phyloP scores from a whole-genome alignment of 2,329 filamentous ascomycete genomes.

The Calonectria henricotiae region DNA sequence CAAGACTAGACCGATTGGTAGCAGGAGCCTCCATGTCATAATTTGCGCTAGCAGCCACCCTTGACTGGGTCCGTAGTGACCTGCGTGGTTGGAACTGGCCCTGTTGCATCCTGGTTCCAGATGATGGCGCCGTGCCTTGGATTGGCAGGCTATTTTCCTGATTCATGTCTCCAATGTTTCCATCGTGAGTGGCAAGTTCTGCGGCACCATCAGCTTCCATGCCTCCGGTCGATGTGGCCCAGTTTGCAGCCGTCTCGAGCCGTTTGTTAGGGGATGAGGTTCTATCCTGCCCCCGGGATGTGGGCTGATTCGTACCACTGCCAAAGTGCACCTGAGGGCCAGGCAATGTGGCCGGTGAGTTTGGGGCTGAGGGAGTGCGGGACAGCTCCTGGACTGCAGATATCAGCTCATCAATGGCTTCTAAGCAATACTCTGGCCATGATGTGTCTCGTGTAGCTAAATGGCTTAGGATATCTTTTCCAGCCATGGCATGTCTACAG shows the following conservation, averaged over 20 bases:
- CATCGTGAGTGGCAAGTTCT: slow-evolving; percentile 2
- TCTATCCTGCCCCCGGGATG: background rate
- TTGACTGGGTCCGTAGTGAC: background rate
- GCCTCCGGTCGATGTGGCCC: background rate
- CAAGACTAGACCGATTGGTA: slow-evolving; percentile 1
- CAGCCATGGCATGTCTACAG: slow-evolving; percentile 52
- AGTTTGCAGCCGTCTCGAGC: slow-evolving; percentile 2
- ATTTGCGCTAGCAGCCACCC: background rate
- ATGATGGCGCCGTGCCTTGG: background rate
- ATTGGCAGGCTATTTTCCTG: background rate
- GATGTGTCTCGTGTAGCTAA: slow-evolving; percentile 54
- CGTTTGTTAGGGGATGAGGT: slow-evolving; percentile 28
- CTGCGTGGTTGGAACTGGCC: background rate
- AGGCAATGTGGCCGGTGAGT: slow-evolving; percentile 33
- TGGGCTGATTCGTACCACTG: slow-evolving; percentile 5
- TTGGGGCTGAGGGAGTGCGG: slow-evolving; percentile 33
- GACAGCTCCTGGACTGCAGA: slow-evolving; percentile 53
- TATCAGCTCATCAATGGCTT: slow-evolving; percentile 55
- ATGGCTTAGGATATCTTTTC: slow-evolving; percentile 52
- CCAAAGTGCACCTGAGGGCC: background rate
- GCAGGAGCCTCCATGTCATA: background rate
- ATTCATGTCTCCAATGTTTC: background rate
- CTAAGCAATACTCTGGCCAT: slow-evolving; percentile 57
- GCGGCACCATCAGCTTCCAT: background rate
- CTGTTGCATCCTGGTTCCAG: background rate